Evolutionary conservation across 495 filamentous ascomycete genomes (phyloP), one percentile per base, ranked within the genome.

Genomic region (Glarea lozoyensis): DNA sequence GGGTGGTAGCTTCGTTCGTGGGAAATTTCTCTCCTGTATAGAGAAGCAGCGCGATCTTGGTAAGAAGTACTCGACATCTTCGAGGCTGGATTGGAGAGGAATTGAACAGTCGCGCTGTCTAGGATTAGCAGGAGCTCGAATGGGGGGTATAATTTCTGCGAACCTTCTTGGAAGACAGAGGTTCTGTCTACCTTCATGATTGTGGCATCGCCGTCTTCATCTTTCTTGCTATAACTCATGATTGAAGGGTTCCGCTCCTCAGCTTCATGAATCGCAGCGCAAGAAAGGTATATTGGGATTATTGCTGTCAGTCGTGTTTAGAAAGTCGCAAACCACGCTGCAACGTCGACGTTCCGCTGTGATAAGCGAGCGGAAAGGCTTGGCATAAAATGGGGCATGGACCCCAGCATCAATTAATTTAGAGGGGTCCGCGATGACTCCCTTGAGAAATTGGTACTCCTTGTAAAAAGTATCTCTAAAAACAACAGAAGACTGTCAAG

Each of bases 81-180:
- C 90, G 84, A 39, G 90, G 90, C 38, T 87, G 88, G 59, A 94
- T 92, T 17, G 90, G 88, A 2, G 93, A 96, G 58, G 80, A 82
- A 68, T 97, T 97, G 76, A 99, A 99, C 48, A 97, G 69, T 63
- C 92, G 88, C 57, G 92, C 92, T 98, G 66, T 30, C 34, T 52
- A 13, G 17, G 21, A 42, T 58, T 44, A 54, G 51, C 40, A 42
- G 41, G 12, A 38, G 20, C 10, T 10, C 11, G 10, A 41, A 46
- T 43, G 58, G 46, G 49, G 52, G 37, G 44, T 46, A 45, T 53
- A n/a, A n/a, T 59, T 37, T 43, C 70, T 63, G 35, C 35, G 15
- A 65, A 96, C 92, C 92, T 82, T 98, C 93, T 76, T 98, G 92
- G 63, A 97, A 98, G 45, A 98, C 92, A 50, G 89, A 88, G 46